phyloP scores from a whole-genome alignment of 2,329 filamentous ascomycete genomes.

The Alternaria metachromatica region DNA sequence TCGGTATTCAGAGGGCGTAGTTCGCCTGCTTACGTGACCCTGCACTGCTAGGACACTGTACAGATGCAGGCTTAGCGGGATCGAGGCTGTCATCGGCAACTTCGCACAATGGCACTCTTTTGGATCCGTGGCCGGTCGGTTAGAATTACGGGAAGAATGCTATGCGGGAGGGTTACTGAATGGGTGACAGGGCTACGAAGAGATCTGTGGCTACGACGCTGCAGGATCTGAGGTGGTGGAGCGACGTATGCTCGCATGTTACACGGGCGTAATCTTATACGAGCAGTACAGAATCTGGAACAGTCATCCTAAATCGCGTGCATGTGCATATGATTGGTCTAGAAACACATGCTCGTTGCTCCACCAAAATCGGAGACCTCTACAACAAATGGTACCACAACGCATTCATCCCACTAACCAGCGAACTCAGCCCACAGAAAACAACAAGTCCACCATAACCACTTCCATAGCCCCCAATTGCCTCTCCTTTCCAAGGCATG shows the following conservation, averaged over 20 bases:
- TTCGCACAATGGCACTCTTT: background rate
- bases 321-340: background rate
- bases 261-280: background rate
- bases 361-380: too few species aligned
- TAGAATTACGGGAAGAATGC: background rate
- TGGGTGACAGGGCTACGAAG: background rate
- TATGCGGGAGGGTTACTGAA: background rate
- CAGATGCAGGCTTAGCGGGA: background rate
- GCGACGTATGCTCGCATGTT: background rate
- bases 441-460: constrained; percentile 1
- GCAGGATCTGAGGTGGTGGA: background rate
- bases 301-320: too few species aligned
- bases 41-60: background rate
- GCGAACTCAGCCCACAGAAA: background rate
- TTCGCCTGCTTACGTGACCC: background rate
- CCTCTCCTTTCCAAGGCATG: background rate
- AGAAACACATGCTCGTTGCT: background rate
- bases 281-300: too few species aligned
- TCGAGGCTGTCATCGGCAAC: background rate
- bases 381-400: background rate
- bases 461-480: background rate
- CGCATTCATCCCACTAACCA: background rate
- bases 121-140: background rate
- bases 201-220: background rate
- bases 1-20: background rate